Base-by-base conservation (phyloP, 495 filamentous ascomycete genomes). In the Daldinia vernicosa region DNA sequence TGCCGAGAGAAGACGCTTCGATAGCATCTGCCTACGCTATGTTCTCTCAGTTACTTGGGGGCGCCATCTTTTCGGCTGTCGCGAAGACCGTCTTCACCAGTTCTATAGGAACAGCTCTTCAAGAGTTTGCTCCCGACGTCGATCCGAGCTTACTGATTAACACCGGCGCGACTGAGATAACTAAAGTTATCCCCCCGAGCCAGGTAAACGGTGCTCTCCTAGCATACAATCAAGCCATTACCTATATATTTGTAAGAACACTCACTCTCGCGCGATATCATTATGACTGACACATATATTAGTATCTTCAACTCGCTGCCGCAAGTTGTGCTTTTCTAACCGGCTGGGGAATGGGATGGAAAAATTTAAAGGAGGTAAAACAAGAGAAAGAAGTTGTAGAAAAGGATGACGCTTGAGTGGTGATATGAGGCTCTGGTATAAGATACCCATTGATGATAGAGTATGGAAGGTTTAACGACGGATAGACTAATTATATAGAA, bases 41-140 rank as follows among this genome's bases (percentile, higher is more conserved):
- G 47, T 87, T 88, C 75, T 79, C 76, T 56, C 87, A 89, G 66
- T 81, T 79, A 12, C 69, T 86, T 5, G 82, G 83, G 15, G 83
- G 81, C 15, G 81, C 86, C 19, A 66, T 88, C 6, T 83, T 84
- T 60, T 75, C 85, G 19, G 79, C 81, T 14, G 70, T 84, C 24
- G 82, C 77, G 0, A 81, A 83, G 47, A 80, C 84, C 15, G 79
- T 87, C 45, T 87, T 88, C 63, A 80, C 82, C 35, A 84, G 85
- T 26, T 73, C 70, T 3, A 66, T 73, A 27, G 55, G 37, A 26
- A 12, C 9, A n/a, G 60, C 60, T 17, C 50, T 73, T 14, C n/a
- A 66, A 40, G 54, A 69, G 22, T 73, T 65, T 11, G 70, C 66
- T 12, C 70, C 70, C 1, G 28, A 33, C 15, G 28, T 73, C 37